Evolutionary conservation across 345 rosid species (phyloP).

Genomic region (Corymbia maculata): DNA sequence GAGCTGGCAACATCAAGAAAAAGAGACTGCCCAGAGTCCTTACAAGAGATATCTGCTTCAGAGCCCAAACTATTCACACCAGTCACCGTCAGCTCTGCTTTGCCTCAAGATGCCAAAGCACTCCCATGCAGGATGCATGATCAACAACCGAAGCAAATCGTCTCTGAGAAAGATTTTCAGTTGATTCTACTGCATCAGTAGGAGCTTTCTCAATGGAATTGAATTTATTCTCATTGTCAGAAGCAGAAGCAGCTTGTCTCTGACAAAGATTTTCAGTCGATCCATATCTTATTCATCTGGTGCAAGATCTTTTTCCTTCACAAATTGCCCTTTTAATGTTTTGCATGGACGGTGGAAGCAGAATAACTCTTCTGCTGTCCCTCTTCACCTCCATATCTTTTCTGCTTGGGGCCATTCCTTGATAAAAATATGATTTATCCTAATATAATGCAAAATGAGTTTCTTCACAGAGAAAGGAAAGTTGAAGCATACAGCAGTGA

Average conservation of each 20-base stretch:
- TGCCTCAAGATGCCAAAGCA: neutral
- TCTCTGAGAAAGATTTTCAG: neutral
- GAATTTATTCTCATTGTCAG: neutral
- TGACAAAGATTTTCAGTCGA: neutral
- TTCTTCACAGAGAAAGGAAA: constrained; percentile 60
- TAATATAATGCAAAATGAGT: neutral
- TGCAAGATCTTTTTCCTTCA: neutral
- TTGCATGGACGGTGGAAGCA: neutral
- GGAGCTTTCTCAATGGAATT: neutral
- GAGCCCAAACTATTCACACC: neutral
- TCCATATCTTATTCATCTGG: neutral
- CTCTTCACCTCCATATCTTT: neutral
- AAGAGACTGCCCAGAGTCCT: neutral
- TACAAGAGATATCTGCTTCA: neutral
- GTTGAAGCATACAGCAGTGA: constrained; percentile 61
- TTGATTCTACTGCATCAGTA: neutral
- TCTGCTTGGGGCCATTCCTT: neutral
- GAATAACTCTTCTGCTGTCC: neutral
- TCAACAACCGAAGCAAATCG: neutral
- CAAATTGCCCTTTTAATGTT: neutral
- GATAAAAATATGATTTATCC: neutral
- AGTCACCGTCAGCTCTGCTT: neutral
- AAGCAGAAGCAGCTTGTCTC: neutral
- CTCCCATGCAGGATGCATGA: neutral
- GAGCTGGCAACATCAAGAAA: neutral